Evolutionary conservation across 345 rosid genomes (phyloP).

Genomic region (Moricandia arvensis): DNA sequence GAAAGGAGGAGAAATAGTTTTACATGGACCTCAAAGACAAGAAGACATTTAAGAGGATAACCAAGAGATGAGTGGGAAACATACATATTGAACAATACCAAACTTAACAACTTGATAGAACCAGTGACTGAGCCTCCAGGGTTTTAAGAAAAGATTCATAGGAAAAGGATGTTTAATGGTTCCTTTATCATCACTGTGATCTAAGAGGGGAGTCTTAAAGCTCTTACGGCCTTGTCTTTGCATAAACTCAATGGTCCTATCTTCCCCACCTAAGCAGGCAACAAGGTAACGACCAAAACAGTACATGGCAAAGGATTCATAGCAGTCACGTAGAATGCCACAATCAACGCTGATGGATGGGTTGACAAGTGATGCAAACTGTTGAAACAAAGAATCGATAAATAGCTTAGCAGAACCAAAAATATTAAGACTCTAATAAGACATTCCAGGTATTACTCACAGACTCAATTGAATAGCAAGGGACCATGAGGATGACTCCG

Average conservation of each 20-base stretch:
- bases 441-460: constrained; percentile 42
- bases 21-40: neutral
- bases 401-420: neutral
- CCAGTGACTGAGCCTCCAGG: constrained; percentile 67
- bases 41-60: neutral
- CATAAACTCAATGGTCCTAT: neutral
- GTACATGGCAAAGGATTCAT: constrained; percentile 99
- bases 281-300: constrained; percentile 99
- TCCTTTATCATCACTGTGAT: neutral
- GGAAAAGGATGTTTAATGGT: neutral
- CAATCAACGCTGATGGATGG: constrained; percentile 90
- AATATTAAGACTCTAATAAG: neutral
- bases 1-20: constrained; percentile 24
- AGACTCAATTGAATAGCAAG: constrained; percentile 89
- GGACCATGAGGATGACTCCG: constrained; percentile 98
- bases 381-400: constrained; percentile 16
- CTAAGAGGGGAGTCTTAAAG: neutral
- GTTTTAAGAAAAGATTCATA: neutral
- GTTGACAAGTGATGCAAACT: constrained; percentile 87
- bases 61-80: constrained; percentile 35
- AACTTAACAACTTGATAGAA: constrained; percentile 93
- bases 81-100: constrained; percentile 98
- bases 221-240: neutral
- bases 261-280: constrained; percentile 67
- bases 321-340: constrained; percentile 92